Evolutionary conservation across 2,329 filamentous ascomycete species (phyloP).

Genomic region (Trichoderma cornu-damae): DNA sequence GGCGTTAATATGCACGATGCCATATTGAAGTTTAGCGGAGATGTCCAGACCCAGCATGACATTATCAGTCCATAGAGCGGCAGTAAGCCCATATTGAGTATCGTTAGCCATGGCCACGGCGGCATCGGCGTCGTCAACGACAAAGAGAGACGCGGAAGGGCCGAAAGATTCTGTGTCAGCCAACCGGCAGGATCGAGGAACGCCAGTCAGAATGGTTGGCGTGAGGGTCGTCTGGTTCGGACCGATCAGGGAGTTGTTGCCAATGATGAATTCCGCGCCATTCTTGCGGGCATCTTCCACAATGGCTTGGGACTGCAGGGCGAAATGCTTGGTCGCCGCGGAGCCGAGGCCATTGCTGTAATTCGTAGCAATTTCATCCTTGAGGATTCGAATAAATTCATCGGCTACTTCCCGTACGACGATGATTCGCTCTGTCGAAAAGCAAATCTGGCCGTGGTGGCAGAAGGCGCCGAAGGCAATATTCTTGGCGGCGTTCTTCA

Average conservation of each 20-base stretch:
- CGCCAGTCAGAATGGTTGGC: constrained; percentile 59
- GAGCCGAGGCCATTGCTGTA: too few species aligned
- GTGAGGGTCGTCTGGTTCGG: constrained; percentile 18
- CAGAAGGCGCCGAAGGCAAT: constrained; percentile 23
- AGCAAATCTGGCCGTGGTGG: constrained; percentile 61
- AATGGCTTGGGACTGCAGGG: constrained; percentile 46
- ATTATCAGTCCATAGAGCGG: constrained; percentile 65
- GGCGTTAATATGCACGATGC: constrained; percentile 58
- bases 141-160: constrained; percentile 60
- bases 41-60: constrained; percentile 51
- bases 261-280: constrained; percentile 38
- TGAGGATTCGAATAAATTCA: background rate
- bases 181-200: constrained; percentile 57
- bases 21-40: constrained; percentile 56
- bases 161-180: constrained; percentile 69
- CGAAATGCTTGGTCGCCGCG: too few species aligned
- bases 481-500: constrained; percentile 36
- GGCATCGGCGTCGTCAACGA: constrained; percentile 59
- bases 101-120: constrained; percentile 72
- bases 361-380: background rate
- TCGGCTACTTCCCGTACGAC: constrained; percentile 22
- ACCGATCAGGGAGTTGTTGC: constrained; percentile 25
- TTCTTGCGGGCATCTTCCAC: constrained; percentile 58
- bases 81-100: constrained; percentile 66
- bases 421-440: constrained; percentile 60